Evolutionary conservation across 192 early-diverging fungal genomes (phyloP).

Genomic region (Rhizoclosmatium globosum): DNA sequence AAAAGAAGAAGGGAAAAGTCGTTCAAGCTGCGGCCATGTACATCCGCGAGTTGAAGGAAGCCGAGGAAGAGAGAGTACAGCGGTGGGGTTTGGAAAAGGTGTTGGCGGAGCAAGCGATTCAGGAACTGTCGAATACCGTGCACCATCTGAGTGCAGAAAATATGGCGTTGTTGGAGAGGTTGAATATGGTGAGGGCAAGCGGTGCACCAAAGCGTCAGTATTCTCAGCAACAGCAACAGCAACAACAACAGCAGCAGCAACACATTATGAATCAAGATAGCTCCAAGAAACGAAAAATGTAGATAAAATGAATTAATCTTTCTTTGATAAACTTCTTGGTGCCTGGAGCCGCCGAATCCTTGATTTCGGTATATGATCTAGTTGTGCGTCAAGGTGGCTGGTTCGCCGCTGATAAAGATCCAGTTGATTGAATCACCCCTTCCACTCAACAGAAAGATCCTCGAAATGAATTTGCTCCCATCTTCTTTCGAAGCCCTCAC

Average conservation of each 20-base stretch:
- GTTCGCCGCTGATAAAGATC: too few species aligned
- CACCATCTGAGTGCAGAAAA: slow-evolving; percentile 12
- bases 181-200: not conserved
- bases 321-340: too few species aligned
- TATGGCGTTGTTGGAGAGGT: not conserved
- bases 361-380: too few species aligned
- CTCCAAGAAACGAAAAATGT: not conserved
- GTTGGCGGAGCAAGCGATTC: slow-evolving; percentile 48
- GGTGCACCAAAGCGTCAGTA: not conserved
- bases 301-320: not conserved
- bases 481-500: too few species aligned
- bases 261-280: not conserved
- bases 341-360: too few species aligned
- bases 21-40: slow-evolving; percentile 71
- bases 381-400: too few species aligned
- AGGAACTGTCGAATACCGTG: slow-evolving; percentile 5
- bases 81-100: slow-evolving; percentile 61
- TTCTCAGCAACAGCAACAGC: not conserved
- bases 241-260: not conserved
- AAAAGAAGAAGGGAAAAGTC: slow-evolving; percentile 22
- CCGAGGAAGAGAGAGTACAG: slow-evolving; percentile 50
- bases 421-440: too few species aligned
- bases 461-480: too few species aligned
- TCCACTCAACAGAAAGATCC: too few species aligned
- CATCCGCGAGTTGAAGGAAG: slow-evolving; percentile 78